Percentiles rank a stretch among this genome's conserved stretches.
Evolutionary conservation across 805 yeast genomes (phyloP).

Genomic region (Wickerhamiella nectarea): DNA sequence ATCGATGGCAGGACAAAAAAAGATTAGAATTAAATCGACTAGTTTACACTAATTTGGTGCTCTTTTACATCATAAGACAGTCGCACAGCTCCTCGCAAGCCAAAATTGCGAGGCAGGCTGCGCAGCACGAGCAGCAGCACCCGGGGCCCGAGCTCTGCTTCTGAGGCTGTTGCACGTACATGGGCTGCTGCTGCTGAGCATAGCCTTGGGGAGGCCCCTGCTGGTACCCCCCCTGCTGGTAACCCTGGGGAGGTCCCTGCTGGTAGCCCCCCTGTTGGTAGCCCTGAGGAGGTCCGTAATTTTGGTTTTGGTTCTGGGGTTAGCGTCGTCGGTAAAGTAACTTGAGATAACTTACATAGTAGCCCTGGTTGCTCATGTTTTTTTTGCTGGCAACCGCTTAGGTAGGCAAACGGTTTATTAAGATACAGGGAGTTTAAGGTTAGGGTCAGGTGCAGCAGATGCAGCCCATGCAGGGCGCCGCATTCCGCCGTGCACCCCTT

Average conservation of each 20-base stretch:
- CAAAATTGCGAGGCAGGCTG: slow-evolving; percentile 11
- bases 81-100: slow-evolving; percentile 11
- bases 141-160: slow-evolving; percentile 18
- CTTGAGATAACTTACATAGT: slow-evolving; percentile 7
- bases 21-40: slow-evolving; percentile 5
- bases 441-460: too few species aligned
- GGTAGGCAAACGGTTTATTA: too few species aligned
- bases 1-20: slow-evolving; percentile 11
- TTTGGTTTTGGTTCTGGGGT: slow-evolving; percentile 3
- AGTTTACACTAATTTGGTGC: too few species aligned
- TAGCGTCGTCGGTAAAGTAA: neutral
- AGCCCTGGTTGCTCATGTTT: slow-evolving; percentile 10
- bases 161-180: slow-evolving; percentile 25
- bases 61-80: slow-evolving; percentile 1
- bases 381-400: too few species aligned
- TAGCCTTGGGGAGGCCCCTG: too few species aligned
- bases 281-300: slow-evolving; percentile 10
- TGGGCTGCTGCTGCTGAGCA: slow-evolving; percentile 27
- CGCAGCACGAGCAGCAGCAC: slow-evolving; percentile 21
- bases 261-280: slow-evolving; percentile 16
- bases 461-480: too few species aligned
- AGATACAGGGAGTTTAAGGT: too few species aligned
- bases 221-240: slow-evolving; percentile 8
- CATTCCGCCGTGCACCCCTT: too few species aligned
- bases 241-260: slow-evolving; percentile 15